Percentiles rank a stretch among this genome's conserved stretches.
Evolutionary conservation across 2,329 filamentous ascomycete genomes (phyloP).

Genomic region (Fusarium sterilihyphosum): DNA sequence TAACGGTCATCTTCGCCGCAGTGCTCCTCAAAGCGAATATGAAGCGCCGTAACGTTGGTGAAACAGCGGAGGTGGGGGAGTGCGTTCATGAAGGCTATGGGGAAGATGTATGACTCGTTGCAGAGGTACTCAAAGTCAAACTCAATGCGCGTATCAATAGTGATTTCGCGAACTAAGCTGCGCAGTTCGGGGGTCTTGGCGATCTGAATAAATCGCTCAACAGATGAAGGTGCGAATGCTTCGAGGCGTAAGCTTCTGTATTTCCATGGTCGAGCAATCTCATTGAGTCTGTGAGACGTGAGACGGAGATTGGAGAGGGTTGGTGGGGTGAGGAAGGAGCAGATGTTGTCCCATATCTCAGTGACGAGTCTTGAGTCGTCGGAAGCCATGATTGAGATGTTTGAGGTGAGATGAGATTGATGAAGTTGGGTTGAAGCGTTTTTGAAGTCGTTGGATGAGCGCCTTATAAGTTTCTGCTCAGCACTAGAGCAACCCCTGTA

Average conservation of each 20-base stretch:
- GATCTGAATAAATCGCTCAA: constrained; percentile 13
- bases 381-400: neutral
- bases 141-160: constrained; percentile 23
- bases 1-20: neutral
- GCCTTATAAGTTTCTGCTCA: neutral
- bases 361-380: neutral
- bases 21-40: constrained; percentile 12
- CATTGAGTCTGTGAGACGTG: neutral
- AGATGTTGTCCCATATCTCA: constrained; percentile 27
- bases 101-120: neutral
- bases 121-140: neutral
- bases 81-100: neutral
- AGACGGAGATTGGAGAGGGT: constrained; percentile 7
- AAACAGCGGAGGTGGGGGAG: neutral
- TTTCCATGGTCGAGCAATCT: neutral
- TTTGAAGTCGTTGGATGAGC: no score
- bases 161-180: constrained; percentile 15
- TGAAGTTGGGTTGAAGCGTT: neutral
- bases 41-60: neutral
- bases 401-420: neutral
- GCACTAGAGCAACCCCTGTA: neutral
- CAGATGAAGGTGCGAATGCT: neutral
- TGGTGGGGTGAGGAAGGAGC: neutral
- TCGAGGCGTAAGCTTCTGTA: constrained; percentile 9
- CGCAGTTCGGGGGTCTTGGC: constrained; percentile 8